phyloP scores from a whole-genome alignment of 345 rosid genomes.

The Gynandropsis gynandra region DNA sequence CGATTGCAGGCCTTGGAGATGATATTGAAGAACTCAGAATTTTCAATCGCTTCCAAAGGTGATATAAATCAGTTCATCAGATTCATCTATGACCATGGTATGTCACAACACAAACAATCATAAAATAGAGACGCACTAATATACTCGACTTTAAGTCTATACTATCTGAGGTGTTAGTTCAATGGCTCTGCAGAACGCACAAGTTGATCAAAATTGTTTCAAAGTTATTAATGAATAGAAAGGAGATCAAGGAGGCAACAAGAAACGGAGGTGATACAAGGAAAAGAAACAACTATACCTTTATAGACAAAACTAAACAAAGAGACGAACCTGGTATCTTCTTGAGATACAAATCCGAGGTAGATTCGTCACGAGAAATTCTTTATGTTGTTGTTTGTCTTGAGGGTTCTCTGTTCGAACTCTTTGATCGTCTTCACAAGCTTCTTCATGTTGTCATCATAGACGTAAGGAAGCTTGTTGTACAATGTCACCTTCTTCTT shows the following conservation, averaged over 20 bases:
- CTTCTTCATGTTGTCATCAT: constrained; percentile 67
- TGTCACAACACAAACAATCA: too few relatives aligned
- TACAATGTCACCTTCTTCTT: constrained; percentile 42
- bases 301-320: constrained; percentile 25
- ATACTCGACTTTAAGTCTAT: too few relatives aligned
- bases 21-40: too few relatives aligned
- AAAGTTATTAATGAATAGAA: constrained; percentile 29
- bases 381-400: constrained; percentile 12
- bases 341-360: not conserved
- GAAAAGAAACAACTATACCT: constrained; percentile 25
- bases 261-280: constrained; percentile 16
- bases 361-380: constrained; percentile 28
- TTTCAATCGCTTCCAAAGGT: too few relatives aligned
- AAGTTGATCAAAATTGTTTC: not conserved
- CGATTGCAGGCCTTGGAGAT: too few relatives aligned
- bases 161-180: too few relatives aligned
- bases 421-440: constrained; percentile 46
- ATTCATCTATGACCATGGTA: too few relatives aligned
- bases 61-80: too few relatives aligned
- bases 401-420: constrained; percentile 43
- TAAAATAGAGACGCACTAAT: too few relatives aligned
- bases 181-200: constrained; percentile 2
- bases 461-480: constrained; percentile 56
- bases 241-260: constrained; percentile 3
- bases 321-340: not conserved